A percentile compares a stretch with the other conserved stretches of the same genome.
Evolutionary conservation across 371 early-diverging fungal species (phyloP).

Genomic region (Mucor circinelloides): DNA sequence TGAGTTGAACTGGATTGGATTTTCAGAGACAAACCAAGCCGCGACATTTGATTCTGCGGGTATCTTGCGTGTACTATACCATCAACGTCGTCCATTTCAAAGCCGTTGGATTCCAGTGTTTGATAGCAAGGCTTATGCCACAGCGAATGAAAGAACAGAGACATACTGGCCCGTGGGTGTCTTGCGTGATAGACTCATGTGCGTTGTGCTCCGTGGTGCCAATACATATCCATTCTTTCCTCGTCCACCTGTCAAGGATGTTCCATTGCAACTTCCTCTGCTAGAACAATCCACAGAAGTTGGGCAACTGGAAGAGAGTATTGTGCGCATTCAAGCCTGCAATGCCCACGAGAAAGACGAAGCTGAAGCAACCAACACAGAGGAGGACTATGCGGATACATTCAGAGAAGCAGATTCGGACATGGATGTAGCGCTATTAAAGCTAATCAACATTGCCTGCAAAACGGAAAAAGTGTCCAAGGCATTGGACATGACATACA

Average conservation of each 20-base stretch:
- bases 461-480: constrained; percentile 70
- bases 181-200: constrained; percentile 60
- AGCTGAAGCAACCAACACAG: constrained; percentile 43
- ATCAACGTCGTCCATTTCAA: constrained; percentile 60
- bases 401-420: constrained; percentile 56
- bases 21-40: constrained; percentile 77
- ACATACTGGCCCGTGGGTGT: constrained; percentile 83
- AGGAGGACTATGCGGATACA: constrained; percentile 44
- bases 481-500: constrained; percentile 73
- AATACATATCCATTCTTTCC: constrained; percentile 73
- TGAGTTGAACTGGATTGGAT: constrained; percentile 81
- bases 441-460: constrained; percentile 79
- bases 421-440: constrained; percentile 78
- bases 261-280: constrained; percentile 76
- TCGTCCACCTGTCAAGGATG: constrained; percentile 72
- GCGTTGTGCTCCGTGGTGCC: constrained; percentile 60
- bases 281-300: constrained; percentile 30
- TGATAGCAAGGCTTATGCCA: constrained; percentile 50
- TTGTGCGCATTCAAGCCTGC: constrained; percentile 48
- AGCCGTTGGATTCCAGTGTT: constrained; percentile 78
- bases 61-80: constrained; percentile 61
- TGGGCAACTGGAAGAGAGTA: constrained; percentile 66
- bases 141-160: constrained; percentile 32
- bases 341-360: constrained; percentile 54
- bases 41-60: constrained; percentile 71